Evolutionary conservation across 441 rosid species (phyloP).

Genomic region (Populus hybrid): DNA sequence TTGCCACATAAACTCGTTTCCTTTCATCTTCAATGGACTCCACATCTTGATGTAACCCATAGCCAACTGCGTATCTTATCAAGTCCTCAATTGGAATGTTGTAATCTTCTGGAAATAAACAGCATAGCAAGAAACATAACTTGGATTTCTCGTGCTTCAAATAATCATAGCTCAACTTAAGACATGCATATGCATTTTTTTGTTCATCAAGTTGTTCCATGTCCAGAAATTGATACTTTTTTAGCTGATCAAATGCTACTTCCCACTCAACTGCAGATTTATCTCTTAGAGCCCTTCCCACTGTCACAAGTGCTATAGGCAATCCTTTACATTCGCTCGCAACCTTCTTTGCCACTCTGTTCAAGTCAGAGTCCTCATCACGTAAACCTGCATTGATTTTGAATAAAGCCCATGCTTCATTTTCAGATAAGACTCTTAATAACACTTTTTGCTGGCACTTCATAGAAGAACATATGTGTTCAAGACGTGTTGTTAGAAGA

Average conservation of each 20-base stretch:
- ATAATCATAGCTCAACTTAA: conserved; percentile 19
- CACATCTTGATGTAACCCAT: neutral
- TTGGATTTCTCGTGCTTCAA: conserved; percentile 2
- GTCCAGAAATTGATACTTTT: neutral
- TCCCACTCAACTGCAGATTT: conserved; percentile 12
- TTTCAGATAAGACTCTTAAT: too few relatives aligned
- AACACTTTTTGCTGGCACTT: too few relatives aligned
- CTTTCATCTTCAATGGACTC: conserved; percentile 4
- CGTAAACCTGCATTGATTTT: neutral
- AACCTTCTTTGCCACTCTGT: neutral
- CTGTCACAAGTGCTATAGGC: conserved; percentile 10
- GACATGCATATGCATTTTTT: conserved; percentile 4
- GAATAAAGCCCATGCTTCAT: conserved; percentile 10
- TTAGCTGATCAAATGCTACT: conserved; percentile 11
- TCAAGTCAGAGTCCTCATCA: neutral
- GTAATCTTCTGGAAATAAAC: conserved; percentile 5
- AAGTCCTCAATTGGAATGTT: conserved; percentile 4
- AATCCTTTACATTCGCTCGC: conserved; percentile 14
- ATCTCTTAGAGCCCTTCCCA: conserved; percentile 16
- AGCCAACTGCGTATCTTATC: conserved; percentile 14
- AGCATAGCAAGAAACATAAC: conserved; percentile 16
- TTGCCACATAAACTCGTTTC: neutral
- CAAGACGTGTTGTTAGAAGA: too few relatives aligned
- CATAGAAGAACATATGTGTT: too few relatives aligned
- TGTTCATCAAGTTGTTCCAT: conserved; percentile 7